phyloP scores from a whole-genome alignment of 2,329 filamentous ascomycete genomes.

The Curvularia spicifera region DNA sequence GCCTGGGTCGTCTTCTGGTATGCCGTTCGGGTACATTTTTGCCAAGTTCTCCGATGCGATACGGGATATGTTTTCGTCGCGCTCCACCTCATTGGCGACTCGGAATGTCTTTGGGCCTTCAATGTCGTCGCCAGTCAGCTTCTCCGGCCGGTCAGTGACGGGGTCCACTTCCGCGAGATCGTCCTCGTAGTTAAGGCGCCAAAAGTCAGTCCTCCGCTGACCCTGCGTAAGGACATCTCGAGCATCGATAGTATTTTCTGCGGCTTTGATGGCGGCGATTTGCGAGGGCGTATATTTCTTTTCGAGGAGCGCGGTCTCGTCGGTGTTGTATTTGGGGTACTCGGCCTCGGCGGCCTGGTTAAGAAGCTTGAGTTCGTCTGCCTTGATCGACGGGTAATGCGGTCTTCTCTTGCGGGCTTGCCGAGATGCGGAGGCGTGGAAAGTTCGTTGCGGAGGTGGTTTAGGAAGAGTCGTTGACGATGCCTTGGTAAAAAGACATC shows the following conservation, averaged over 20 bases:
- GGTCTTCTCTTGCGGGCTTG: slow-evolving; percentile 48
- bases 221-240: slow-evolving; percentile 78
- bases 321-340: slow-evolving; percentile 69
- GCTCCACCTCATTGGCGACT: slow-evolving; percentile 41
- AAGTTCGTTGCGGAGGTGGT: slow-evolving; percentile 49
- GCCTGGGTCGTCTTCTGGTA: slow-evolving; percentile 40
- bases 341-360: slow-evolving; percentile 38
- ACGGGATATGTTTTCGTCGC: slow-evolving; percentile 39
- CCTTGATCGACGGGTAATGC: slow-evolving; percentile 54
- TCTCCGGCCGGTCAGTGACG: slow-evolving; percentile 66
- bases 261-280: slow-evolving; percentile 79
- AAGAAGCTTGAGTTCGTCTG: slow-evolving; percentile 48
- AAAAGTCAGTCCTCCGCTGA: slow-evolving; percentile 72
- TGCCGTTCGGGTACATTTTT: slow-evolving; percentile 46
- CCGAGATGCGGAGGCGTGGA: slow-evolving; percentile 49
- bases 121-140: slow-evolving; percentile 49
- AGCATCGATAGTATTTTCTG: slow-evolving; percentile 76
- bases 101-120: slow-evolving; percentile 33
- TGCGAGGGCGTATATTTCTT: slow-evolving; percentile 80
- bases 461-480: slow-evolving; percentile 35
- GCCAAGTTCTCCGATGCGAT: slow-evolving; percentile 46
- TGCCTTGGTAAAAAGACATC: slow-evolving; percentile 51
- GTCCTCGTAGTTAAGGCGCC: slow-evolving; percentile 71
- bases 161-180: slow-evolving; percentile 81
- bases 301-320: slow-evolving; percentile 55